Base-by-base conservation (phyloP, 495 filamentous ascomycete species). In the Pseudomonodictys pantanalensis region DNA sequence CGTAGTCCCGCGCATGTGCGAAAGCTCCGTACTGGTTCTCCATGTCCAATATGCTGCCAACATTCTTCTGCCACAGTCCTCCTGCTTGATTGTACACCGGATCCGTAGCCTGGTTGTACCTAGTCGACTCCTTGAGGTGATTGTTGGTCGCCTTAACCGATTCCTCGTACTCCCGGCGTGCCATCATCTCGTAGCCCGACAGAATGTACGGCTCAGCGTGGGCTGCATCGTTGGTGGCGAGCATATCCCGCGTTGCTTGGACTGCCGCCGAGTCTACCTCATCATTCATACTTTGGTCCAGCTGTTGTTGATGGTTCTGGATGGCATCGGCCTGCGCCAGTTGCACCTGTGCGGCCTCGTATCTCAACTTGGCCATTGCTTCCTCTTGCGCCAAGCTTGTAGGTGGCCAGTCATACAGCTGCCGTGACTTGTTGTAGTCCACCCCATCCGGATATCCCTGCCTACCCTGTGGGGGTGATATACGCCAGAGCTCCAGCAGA, bases 401-500 rank as follows among this genome's bases (percentile, higher is more conserved):
- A 15, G 56, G 46, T 17, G 48, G 60, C 69, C 69, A 71, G 22
- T 64, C 66, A 30, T 65, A 63, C 28, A 62, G 33, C 39, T 67
- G 33, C 53, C 60, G 43, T 10, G 64, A 52, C 50, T 52, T 58
- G 35, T 54, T 65, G 48, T 56, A 57, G 46, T 65, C 57, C 22
- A 58, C 46, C 3, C 58, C 55, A 23, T 48, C 32, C 7, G 50
- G 62, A 47, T 39, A 47, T 17, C 55, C 54, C 26, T 63, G 52
- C 33, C 64, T 24, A 18, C 59, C 46, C 38, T 60, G 52, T 5
- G 71, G 73, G 12, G 73, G 73, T 18, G 66, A 58, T 22, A 73
- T 73, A 33, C 71, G 66, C 73, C 73, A 76, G 3, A 76, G 67
- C 57, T 76, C 73, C 4, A 76, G 62, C 12, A 76, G 66, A 1